These are phyloP conservation scores for Huntiella decipiens DNA, from an alignment of 2,329 filamentous ascomycete species.

Conservation along the genomic window DNA sequence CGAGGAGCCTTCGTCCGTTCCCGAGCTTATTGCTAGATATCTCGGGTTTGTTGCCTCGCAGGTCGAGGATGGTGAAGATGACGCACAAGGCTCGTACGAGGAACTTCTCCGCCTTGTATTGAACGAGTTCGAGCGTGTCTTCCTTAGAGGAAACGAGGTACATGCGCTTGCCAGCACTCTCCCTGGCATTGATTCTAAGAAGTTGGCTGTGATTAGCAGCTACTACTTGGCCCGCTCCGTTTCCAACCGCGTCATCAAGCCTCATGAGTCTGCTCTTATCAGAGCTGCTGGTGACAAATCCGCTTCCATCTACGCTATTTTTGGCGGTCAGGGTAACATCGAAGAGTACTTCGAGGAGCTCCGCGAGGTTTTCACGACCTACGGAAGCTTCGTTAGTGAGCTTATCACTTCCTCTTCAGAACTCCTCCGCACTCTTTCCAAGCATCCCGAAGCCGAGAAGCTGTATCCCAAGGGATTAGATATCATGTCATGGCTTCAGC, in stretches of 20 bases:
- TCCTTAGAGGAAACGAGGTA: conserved; percentile 87
- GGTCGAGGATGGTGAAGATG: conserved; percentile 84
- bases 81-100: conserved; percentile 69
- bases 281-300: conserved; percentile 69
- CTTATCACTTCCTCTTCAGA: conserved; percentile 67
- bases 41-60: conserved; percentile 77
- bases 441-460: conserved; percentile 76
- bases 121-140: conserved; percentile 91
- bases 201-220: conserved; percentile 69
- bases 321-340: conserved; percentile 95
- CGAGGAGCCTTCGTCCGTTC: conserved; percentile 91
- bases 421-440: conserved; percentile 67
- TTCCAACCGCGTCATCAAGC: conserved; percentile 67
- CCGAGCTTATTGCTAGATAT: conserved; percentile 84
- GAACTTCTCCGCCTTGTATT: conserved; percentile 83
- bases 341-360: conserved; percentile 99
- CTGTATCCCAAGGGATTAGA: conserved; percentile 95
- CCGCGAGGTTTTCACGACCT: conserved; percentile 75
- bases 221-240: conserved; percentile 84
- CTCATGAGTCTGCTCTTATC: conserved; percentile 83
- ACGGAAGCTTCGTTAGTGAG: conserved; percentile 76
- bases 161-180: conserved; percentile 73
- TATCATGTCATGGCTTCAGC: conserved; percentile 80
- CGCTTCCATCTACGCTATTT: conserved; percentile 79
- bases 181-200: conserved; percentile 84